Conservation (phyloP, 345 rosid species). For the Salix purpurea region DNA sequence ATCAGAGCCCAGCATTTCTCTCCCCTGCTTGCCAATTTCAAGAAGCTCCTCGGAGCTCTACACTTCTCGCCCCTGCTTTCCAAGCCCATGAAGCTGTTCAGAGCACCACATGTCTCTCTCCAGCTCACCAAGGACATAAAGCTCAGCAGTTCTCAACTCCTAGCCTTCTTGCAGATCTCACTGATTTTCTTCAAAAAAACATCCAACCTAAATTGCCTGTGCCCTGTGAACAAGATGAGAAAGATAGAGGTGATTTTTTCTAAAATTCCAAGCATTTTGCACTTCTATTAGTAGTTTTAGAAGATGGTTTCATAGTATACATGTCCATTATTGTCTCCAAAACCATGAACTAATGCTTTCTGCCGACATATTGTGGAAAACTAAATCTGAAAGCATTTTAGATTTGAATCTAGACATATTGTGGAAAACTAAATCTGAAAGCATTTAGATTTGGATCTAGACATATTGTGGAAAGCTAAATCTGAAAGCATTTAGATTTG, state of each 20-base stretch:
- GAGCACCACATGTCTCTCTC: not conserved
- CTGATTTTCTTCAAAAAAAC: slow-evolving; percentile 10
- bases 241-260: slow-evolving; percentile 19
- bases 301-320: not conserved
- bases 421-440: too few relatives aligned
- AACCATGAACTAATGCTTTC: not conserved
- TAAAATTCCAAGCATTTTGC: not conserved
- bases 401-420: too few relatives aligned
- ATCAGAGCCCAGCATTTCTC: not conserved
- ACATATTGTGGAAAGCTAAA: not conserved
- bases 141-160: slow-evolving; percentile 4
- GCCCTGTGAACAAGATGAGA: not conserved
- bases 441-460: too few relatives aligned
- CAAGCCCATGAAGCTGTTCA: slow-evolving; percentile 12
- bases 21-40: slow-evolving; percentile 11
- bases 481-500: not conserved
- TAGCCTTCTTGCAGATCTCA: slow-evolving; percentile 5
- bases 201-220: slow-evolving; percentile 14
- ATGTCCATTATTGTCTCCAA: not conserved
- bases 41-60: slow-evolving; percentile 11
- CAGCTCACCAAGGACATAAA: slow-evolving; percentile 13
- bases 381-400: too few relatives aligned
- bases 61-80: not conserved
- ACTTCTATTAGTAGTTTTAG: not conserved
- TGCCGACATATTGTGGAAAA: not conserved